Conservation (phyloP, 169 alveolate genomes). For the Perkinsus olseni region DNA sequence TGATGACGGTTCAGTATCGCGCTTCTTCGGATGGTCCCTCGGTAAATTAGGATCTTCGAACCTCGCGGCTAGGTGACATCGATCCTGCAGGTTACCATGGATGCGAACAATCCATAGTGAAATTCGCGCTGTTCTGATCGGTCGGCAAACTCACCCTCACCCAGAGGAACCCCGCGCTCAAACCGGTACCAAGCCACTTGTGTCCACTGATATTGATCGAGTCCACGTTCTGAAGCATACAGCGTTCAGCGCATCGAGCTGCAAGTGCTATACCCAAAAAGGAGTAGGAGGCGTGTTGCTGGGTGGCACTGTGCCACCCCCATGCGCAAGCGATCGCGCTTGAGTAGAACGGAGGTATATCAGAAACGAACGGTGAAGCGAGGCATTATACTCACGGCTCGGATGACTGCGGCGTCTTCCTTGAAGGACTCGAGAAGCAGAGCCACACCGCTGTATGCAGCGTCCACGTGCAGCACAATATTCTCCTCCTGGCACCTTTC, state of each 20-base stretch:
- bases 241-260: no score
- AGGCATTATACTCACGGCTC: neutral
- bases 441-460: constrained; percentile 18
- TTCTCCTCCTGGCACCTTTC: constrained; percentile 3
- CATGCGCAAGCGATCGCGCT: no score
- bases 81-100: neutral
- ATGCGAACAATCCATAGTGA: neutral
- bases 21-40: neutral
- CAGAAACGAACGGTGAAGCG: no score
- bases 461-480: constrained; percentile 16
- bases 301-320: no score
- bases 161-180: neutral
- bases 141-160: constrained; percentile 2
- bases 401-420: neutral
- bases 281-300: no score
- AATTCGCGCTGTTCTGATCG: neutral
- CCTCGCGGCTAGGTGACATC: neutral
- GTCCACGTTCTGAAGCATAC: neutral
- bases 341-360: no score
- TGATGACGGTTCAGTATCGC: neutral
- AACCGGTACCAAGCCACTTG: constrained; percentile 4
- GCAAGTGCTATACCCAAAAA: no score
- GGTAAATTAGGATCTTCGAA: neutral
- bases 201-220: constrained; percentile 9
- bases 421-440: neutral